These are phyloP conservation scores for Ambrosia artemisiifolia DNA, from an alignment of 129 eudicot genomes.

Conservation along the genomic window DNA sequence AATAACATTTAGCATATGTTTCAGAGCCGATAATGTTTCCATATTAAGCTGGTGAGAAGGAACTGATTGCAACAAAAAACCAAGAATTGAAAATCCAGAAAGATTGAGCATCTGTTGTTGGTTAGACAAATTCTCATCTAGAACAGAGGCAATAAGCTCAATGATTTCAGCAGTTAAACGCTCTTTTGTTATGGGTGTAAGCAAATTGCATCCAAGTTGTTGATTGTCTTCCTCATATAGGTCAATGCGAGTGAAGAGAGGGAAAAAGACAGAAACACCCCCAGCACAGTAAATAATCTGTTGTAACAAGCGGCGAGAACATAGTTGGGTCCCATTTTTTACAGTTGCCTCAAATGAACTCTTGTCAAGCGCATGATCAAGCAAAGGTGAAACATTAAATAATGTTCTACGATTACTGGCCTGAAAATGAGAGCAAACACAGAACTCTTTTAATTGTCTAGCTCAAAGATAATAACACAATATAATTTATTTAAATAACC, in stretches of 20 bases:
- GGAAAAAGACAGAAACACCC: constrained; percentile 97
- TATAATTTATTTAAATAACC: no score
- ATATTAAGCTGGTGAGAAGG: constrained; percentile 79
- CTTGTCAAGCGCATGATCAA: constrained; percentile 66
- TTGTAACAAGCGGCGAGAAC: constrained; percentile 88
- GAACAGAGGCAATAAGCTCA: constrained; percentile 85
- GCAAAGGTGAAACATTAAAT: constrained; percentile 75
- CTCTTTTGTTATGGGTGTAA: constrained; percentile 69
- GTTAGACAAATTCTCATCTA: constrained; percentile 89
- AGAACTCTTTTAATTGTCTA: constrained; percentile 10
- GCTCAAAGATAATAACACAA: constrained; percentile 2
- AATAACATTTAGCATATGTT: constrained; percentile 74
- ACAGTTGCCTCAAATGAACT: constrained; percentile 79
- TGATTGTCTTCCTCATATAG: constrained; percentile 50
- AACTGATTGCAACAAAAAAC: constrained; percentile 73
- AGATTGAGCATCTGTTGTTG: constrained; percentile 96
- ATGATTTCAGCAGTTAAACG: constrained; percentile 87
- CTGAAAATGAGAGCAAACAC: constrained; percentile 42
- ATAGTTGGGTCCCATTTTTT: constrained; percentile 77
- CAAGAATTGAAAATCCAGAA: constrained; percentile 90
- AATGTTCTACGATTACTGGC: constrained; percentile 77
- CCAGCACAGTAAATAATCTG: constrained; percentile 95
- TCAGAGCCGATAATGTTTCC: constrained; percentile 84
- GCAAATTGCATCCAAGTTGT: constrained; percentile 44
- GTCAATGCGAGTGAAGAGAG: constrained; percentile 77